phyloP scores from a whole-genome alignment of 2,329 filamentous ascomycete species.

The Ilyonectria sp. region DNA sequence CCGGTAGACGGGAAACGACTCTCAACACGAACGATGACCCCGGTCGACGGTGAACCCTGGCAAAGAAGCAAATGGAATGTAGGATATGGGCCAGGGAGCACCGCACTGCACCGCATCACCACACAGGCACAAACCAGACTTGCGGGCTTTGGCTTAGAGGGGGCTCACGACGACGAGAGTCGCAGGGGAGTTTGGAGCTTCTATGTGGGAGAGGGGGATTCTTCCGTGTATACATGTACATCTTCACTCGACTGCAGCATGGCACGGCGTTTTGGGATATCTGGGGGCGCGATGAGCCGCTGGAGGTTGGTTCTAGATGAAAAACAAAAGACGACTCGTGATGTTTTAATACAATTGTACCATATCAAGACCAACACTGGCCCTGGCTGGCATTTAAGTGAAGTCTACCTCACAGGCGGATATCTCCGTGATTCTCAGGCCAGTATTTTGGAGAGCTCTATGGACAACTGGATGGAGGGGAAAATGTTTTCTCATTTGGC shows the following conservation, averaged over 20 bases:
- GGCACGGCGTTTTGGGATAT: constrained; percentile 63
- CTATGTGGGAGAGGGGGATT: constrained; percentile 32
- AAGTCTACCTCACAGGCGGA: background rate
- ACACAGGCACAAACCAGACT: background rate
- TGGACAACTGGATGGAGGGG: background rate
- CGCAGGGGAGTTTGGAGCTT: constrained; percentile 33
- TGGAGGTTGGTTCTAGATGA: constrained; percentile 52
- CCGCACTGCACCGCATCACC: constrained; percentile 2
- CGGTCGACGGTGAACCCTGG: constrained; percentile 15
- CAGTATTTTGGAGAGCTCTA: background rate
- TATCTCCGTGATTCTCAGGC: background rate
- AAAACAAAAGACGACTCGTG: constrained; percentile 47
- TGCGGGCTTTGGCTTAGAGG: constrained; percentile 26
- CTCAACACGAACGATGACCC: constrained; percentile 1
- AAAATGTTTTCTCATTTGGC: background rate
- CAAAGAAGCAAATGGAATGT: constrained; percentile 33
- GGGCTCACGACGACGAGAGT: constrained; percentile 6
- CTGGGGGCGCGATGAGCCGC: constrained; percentile 48
- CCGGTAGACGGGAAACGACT: constrained; percentile 62
- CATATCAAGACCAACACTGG: constrained; percentile 33
- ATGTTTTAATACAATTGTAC: constrained; percentile 51
- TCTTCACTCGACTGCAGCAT: constrained; percentile 70
- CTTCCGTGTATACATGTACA: constrained; percentile 59
- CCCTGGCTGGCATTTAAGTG: background rate
- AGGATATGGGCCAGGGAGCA: constrained; percentile 36